Percentiles rank a stretch among this genome's conserved stretches.
Evolutionary conservation across 495 filamentous ascomycete genomes (phyloP).

Genomic region (Daldinia childiae): DNA sequence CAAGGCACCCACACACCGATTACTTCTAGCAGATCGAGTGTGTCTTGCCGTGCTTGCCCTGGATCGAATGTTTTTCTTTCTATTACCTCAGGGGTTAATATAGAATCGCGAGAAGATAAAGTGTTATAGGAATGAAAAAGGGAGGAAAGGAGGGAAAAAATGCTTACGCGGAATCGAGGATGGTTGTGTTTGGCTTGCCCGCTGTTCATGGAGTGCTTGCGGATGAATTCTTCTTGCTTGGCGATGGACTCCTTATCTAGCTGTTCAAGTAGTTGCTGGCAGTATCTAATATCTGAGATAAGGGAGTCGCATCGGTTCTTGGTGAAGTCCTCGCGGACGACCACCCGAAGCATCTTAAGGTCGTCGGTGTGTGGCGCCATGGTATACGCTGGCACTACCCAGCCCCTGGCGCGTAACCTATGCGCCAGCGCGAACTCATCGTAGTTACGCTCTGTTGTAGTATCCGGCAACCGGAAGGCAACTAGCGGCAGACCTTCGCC

Average conservation of each 20-base stretch:
- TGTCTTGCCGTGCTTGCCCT: constrained; percentile 89
- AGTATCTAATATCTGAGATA: constrained; percentile 76
- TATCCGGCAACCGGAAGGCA: constrained; percentile 75
- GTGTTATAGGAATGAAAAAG: constrained; percentile 7
- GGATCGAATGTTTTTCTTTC: constrained; percentile 82
- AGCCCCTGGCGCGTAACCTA: constrained; percentile 81
- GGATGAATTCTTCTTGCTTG: constrained; percentile 71
- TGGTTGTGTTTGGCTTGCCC: constrained; percentile 69
- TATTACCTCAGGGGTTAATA: constrained; percentile 39
- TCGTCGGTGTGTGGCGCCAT: constrained; percentile 86
- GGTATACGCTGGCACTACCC: constrained; percentile 93
- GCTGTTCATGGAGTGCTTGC: constrained; percentile 63
- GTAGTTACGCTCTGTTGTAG: constrained; percentile 62
- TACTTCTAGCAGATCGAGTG: constrained; percentile 76
- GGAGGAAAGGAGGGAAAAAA: neutral
- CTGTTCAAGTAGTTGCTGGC: constrained; percentile 69
- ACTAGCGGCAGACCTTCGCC: constrained; percentile 86
- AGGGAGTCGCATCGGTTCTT: constrained; percentile 77
- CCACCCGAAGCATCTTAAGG: constrained; percentile 86
- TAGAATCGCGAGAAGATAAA: neutral
- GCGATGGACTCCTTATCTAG: constrained; percentile 77
- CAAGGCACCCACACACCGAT: neutral
- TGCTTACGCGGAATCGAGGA: constrained; percentile 64
- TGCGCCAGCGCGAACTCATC: constrained; percentile 88
- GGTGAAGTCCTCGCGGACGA: constrained; percentile 89